These are phyloP conservation scores for Trichoderma aggressivum DNA, from an alignment of 2,329 filamentous ascomycete genomes.

Conservation along the genomic window DNA sequence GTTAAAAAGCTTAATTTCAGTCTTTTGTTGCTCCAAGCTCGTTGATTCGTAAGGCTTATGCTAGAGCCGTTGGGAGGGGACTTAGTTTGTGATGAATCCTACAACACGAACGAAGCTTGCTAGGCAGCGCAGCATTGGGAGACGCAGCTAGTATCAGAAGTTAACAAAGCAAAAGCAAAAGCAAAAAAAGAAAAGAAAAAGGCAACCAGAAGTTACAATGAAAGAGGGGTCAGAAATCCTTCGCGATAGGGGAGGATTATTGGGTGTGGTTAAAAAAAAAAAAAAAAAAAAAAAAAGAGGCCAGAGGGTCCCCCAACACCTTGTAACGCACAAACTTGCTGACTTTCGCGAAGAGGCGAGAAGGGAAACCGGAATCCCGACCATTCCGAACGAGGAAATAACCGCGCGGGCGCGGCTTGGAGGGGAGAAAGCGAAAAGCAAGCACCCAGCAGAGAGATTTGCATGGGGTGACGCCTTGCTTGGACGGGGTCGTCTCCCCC, in stretches of 20 bases:
- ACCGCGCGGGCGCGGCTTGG: conserved; percentile 4
- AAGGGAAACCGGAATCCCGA: neutral
- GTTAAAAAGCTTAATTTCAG: conserved; percentile 1
- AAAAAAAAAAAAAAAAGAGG: no score
- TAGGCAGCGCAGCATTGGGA: neutral
- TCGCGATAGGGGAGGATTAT: neutral
- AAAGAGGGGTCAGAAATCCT: neutral
- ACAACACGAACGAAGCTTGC: neutral
- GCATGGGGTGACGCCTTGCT: conserved; percentile 3
- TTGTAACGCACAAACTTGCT: neutral
- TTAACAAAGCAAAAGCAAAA: neutral
- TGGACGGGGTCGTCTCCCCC: neutral
- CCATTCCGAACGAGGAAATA: conserved; percentile 15
- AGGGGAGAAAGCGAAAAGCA: neutral
- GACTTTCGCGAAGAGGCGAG: neutral
- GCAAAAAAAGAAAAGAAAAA: neutral
- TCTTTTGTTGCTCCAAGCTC: neutral
- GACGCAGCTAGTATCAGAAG: neutral
- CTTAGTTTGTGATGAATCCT: neutral
- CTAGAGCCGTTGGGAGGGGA: neutral
- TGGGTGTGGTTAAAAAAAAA: neutral
- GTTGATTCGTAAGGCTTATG: neutral
- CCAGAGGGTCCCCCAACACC: neutral
- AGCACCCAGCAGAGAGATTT: neutral
- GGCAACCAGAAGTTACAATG: neutral